Evolutionary conservation across 176 grass and related monocot species (phyloP).

Genomic region (Zoysia pacifica): DNA sequence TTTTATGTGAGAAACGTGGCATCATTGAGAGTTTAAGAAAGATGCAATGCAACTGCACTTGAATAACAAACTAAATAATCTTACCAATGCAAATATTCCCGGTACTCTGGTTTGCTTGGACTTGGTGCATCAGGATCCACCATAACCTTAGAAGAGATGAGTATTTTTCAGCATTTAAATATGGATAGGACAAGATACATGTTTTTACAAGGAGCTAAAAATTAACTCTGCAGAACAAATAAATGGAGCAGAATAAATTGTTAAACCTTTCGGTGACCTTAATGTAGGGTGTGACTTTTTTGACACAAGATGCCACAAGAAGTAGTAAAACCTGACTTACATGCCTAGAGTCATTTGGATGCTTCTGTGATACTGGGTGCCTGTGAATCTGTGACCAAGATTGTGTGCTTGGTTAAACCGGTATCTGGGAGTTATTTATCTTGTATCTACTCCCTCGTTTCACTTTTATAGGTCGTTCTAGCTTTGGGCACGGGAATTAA

Average conservation of each 20-base stretch:
- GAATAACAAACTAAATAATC: slow-evolving; percentile 44
- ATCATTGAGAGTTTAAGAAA: slow-evolving; percentile 10
- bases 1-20: slow-evolving; percentile 2
- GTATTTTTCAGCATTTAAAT: slow-evolving; percentile 37
- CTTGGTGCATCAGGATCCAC: slow-evolving; percentile 98
- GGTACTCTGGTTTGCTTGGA: slow-evolving; percentile 94
- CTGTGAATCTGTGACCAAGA: slow-evolving; percentile 20
- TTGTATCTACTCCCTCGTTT: slow-evolving; percentile 11
- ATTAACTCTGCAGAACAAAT: slow-evolving; percentile 16
- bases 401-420: too few relatives aligned
- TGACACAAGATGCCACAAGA: neutral
- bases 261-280: neutral
- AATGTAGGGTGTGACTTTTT: neutral
- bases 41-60: slow-evolving; percentile 2
- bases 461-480: too few relatives aligned
- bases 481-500: too few relatives aligned
- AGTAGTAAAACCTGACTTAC: slow-evolving; percentile 6
- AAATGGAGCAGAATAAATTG: neutral
- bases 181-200: slow-evolving; percentile 19
- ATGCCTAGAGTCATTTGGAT: neutral
- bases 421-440: neutral
- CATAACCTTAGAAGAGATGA: slow-evolving; percentile 72
- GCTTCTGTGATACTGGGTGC: neutral
- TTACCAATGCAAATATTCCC: slow-evolving; percentile 95
- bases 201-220: slow-evolving; percentile 3